Base-by-base conservation (phyloP, 441 rosid species). In the Arabidopsis lyrata region DNA sequence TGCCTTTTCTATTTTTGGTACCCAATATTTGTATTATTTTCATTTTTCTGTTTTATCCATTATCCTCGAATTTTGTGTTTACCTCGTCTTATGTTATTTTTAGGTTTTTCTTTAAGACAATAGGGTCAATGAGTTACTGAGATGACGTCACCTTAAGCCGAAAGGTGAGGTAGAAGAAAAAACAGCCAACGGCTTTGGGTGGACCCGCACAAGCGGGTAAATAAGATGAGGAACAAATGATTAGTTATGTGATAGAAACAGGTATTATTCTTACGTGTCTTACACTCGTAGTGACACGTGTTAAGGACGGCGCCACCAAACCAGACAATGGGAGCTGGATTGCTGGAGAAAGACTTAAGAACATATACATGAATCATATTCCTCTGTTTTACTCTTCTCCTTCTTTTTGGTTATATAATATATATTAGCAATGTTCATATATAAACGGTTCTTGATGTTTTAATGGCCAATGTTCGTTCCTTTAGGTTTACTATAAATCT, bases 241-340 rank as follows among this genome's bases (percentile, higher is more conserved):
- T 89, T 83, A 77, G 84, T 62, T 57, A 38, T 20, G 63, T 55
- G 84, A 86, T 63, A 57, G 3, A 49, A 84, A 87, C 88, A 81
- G 81, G 32, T 69, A 12, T 66, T 29, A 41, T 14, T 67, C 83
- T 62, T 78, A 88, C 77, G 80, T 79, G 97, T 76, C 80, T 0
- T 1, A 2, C 29, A 27, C 0, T 15, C 64, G 2, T 0, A 73
- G 55, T 47, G 82, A 78, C 82, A 85, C 65, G 55, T 81, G 83
- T 78, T 47, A 39, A 83, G 83, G 92, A 89, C 84, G 96, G 96
- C 94, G 94, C 81, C 88, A 87, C 91, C 89, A 82, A 85, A 85
- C 86, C 76, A 80, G 82, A 73, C 80, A 60, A 39, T 6, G 57
- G 78, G 77, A 72, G 85, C 87, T 84, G 90, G 83, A 82, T 83